Percentiles rank a stretch among this genome's conserved stretches.
Conservation (phyloP, 2,329 filamentous ascomycete genomes). For the Fusarium citri region DNA sequence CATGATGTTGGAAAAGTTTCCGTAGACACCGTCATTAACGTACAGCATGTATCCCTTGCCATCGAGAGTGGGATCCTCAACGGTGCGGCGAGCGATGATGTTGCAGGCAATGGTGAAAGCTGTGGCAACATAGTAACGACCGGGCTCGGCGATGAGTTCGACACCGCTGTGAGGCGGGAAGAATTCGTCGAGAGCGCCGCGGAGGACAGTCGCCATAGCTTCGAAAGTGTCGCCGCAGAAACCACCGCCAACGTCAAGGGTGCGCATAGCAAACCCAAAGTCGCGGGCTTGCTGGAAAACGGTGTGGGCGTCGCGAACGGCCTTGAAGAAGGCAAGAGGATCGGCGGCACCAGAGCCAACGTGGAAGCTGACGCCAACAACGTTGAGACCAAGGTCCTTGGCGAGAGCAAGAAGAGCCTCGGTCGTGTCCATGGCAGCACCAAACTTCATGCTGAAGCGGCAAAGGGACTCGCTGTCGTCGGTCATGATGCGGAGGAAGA, state of each 20-base stretch:
- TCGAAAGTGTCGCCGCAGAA: slow-evolving; percentile 94
- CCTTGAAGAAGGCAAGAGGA: slow-evolving; percentile 89
- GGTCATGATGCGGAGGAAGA: slow-evolving; percentile 94
- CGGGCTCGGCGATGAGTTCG: slow-evolving; percentile 93
- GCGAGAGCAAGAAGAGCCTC: slow-evolving; percentile 82
- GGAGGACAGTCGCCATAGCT: slow-evolving; percentile 84
- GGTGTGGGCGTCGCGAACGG: slow-evolving; percentile 85
- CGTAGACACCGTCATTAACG: slow-evolving; percentile 96
- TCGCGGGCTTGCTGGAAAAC: slow-evolving; percentile 88
- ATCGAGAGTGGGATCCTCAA: slow-evolving; percentile 74
- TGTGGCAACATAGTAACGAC: slow-evolving; percentile 92
- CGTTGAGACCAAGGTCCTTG: slow-evolving; percentile 84
- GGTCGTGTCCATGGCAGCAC: slow-evolving; percentile 86
- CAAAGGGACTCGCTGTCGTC: slow-evolving; percentile 96
- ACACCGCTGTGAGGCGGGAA: slow-evolving; percentile 80
- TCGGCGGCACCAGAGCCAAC: slow-evolving; percentile 97
- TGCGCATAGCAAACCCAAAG: slow-evolving; percentile 84
- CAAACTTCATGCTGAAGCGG: slow-evolving; percentile 97
- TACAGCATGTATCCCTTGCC: slow-evolving; percentile 93
- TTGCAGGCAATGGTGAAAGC: slow-evolving; percentile 97
- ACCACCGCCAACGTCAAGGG: slow-evolving; percentile 92
- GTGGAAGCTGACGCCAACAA: slow-evolving; percentile 97
- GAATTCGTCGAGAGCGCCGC: slow-evolving; percentile 83
- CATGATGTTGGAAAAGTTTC: slow-evolving; percentile 99
- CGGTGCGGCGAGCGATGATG: slow-evolving; percentile 92